Percentiles rank a stretch among this genome's conserved stretches.
These are phyloP conservation scores for Rhizopus sp. DNA, from an alignment of 371 early-diverging fungal genomes.

Conservation along the genomic window DNA sequence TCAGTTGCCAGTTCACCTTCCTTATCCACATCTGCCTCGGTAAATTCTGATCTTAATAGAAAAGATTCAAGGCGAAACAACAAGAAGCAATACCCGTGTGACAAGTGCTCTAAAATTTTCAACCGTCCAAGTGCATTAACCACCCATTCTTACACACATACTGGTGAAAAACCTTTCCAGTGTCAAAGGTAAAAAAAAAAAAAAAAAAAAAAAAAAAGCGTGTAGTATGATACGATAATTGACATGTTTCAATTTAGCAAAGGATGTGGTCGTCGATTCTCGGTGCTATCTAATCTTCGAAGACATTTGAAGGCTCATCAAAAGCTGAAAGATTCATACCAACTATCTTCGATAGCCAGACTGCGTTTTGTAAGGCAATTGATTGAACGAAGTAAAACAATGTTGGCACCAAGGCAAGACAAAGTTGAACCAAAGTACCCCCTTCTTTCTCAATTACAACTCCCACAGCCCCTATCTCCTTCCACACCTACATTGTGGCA, in stretches of 20 bases:
- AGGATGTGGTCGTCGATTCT: conserved; percentile 66
- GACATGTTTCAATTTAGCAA: conserved; percentile 21
- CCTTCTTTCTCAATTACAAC: too few species aligned
- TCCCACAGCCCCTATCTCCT: too few species aligned
- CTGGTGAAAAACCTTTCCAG: conserved; percentile 76
- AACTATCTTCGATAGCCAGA: conserved; percentile 22
- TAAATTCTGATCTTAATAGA: too few species aligned
- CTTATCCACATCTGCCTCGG: too few species aligned
- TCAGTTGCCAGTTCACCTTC: too few species aligned
- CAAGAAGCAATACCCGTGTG: conserved; percentile 44
- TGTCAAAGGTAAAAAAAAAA: conserved; percentile 43
- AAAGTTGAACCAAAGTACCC: too few species aligned
- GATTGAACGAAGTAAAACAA: not conserved
- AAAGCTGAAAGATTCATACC: conserved; percentile 6
- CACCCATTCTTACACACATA: conserved; percentile 78
- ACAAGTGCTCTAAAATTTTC: conserved; percentile 67
- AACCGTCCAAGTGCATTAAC: conserved; percentile 74
- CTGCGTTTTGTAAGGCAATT: conserved; percentile 11
- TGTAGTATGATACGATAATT: conserved; percentile 37
- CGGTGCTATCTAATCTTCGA: conserved; percentile 72
- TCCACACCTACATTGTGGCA: too few species aligned
- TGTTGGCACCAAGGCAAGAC: not conserved
- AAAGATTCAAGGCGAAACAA: not conserved
- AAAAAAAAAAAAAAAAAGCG: too few species aligned
- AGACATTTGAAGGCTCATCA: conserved; percentile 52